A percentile compares a stretch with the other conserved stretches of the same genome.
Conservation (phyloP, 148 eudicot genomes). For the Tetragonia tetragonoides region DNA sequence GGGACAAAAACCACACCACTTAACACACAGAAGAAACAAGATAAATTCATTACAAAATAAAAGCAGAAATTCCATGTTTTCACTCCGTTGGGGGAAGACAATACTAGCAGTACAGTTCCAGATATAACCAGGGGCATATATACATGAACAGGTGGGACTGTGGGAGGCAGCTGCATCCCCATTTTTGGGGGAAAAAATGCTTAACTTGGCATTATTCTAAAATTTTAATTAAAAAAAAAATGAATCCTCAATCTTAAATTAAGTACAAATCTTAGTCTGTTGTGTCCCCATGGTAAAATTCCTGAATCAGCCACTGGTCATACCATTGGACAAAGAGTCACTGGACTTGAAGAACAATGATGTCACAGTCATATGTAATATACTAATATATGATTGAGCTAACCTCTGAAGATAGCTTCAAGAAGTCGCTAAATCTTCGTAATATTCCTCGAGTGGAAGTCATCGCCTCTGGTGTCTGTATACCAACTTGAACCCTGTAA, state of each 20-base stretch:
- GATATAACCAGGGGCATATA: neutral
- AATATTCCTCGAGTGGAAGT: slow-evolving; percentile 69
- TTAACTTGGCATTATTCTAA: too few relatives aligned
- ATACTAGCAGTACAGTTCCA: neutral
- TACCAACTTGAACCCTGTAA: slow-evolving; percentile 91
- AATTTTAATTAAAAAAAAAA: too few relatives aligned
- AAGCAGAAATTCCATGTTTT: neutral
- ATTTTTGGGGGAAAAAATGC: too few relatives aligned
- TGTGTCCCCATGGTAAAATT: too few relatives aligned
- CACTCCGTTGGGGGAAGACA: slow-evolving; percentile 16
- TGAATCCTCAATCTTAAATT: too few relatives aligned
- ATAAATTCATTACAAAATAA: neutral
- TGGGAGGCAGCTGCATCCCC: too few relatives aligned
- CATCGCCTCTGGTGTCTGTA: slow-evolving; percentile 86
- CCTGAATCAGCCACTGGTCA: too few relatives aligned
- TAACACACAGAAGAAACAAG: neutral
- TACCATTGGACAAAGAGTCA: neutral
- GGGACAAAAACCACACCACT: neutral
- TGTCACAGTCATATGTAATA: neutral
- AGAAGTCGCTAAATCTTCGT: slow-evolving; percentile 82
- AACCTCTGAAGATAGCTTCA: slow-evolving; percentile 79
- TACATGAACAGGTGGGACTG: too few relatives aligned
- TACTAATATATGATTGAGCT: slow-evolving; percentile 17
- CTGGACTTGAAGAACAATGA: neutral
- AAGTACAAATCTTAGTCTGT: too few relatives aligned